Conservation (phyloP, 257 asterid genomes). For the Nicotiana paniculata region DNA sequence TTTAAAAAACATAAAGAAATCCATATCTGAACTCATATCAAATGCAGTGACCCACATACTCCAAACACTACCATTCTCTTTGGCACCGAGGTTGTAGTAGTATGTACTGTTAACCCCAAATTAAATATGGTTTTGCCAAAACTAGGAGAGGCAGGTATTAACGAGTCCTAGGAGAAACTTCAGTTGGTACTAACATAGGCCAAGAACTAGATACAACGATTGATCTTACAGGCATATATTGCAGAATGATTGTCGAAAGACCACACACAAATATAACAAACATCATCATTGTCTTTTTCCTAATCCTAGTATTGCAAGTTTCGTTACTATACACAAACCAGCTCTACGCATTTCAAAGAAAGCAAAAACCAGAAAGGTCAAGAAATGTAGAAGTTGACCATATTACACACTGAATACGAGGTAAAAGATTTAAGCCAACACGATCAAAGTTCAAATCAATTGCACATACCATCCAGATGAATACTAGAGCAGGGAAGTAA, state of each 20-base stretch:
- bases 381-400: not conserved
- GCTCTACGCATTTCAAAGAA: conserved; percentile 2
- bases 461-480: not conserved
- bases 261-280: not conserved
- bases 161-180: not conserved
- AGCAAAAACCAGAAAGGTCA: not conserved
- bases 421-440: not conserved
- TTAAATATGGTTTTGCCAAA: not conserved
- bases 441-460: not conserved
- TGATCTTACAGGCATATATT: not conserved
- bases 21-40: not conserved
- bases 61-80: not conserved
- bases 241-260: not conserved
- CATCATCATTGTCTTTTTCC: not conserved
- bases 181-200: not conserved
- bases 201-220: not conserved
- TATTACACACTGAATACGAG: not conserved
- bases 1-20: not conserved
- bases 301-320: not conserved
- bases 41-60: not conserved
- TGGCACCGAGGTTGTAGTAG: not conserved
- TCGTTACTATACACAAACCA: not conserved
- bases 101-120: not conserved
- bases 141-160: not conserved
- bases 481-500: not conserved